Percentiles rank a stretch among this genome's conserved stretches.
These are phyloP conservation scores for Micractinium conductrix DNA, from an alignment of 139 green algal genomes.

Conservation along the genomic window DNA sequence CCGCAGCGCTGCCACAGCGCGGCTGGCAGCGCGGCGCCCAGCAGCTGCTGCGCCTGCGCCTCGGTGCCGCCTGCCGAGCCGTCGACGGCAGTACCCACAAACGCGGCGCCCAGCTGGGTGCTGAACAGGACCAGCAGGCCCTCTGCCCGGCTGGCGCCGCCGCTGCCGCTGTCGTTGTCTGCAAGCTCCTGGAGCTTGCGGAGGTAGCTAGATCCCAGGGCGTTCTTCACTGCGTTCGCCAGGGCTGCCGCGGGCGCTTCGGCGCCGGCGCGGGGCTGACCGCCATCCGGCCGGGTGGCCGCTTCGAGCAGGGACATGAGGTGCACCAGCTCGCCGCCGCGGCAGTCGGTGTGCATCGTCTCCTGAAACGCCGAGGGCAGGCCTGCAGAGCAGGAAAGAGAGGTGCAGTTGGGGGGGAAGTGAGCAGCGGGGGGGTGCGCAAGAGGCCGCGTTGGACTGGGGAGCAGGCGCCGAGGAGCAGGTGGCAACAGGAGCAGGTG, in stretches of 20 bases:
- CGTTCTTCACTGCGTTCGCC: background rate
- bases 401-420: background rate
- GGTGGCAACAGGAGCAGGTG: background rate
- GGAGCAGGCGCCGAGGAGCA: background rate
- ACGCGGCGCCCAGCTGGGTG: background rate
- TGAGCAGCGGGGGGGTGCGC: background rate
- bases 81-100: background rate
- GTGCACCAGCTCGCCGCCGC: background rate
- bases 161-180: conserved; percentile 16
- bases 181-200: conserved; percentile 20
- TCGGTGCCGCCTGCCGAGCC: background rate
- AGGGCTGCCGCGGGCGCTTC: conserved; percentile 17
- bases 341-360: conserved; percentile 23
- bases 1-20: conserved; percentile 18
- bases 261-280: background rate
- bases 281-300: background rate
- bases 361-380: conserved; percentile 14
- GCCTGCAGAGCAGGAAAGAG: background rate
- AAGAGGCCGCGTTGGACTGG: no score
- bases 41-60: background rate
- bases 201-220: background rate
- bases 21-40: background rate
- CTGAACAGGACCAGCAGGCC: conserved; percentile 12
- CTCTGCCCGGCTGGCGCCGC: background rate
- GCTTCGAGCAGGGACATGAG: background rate